Base-by-base conservation (phyloP, 495 filamentous ascomycete genomes). In the Xanthoparmelia taractica region DNA sequence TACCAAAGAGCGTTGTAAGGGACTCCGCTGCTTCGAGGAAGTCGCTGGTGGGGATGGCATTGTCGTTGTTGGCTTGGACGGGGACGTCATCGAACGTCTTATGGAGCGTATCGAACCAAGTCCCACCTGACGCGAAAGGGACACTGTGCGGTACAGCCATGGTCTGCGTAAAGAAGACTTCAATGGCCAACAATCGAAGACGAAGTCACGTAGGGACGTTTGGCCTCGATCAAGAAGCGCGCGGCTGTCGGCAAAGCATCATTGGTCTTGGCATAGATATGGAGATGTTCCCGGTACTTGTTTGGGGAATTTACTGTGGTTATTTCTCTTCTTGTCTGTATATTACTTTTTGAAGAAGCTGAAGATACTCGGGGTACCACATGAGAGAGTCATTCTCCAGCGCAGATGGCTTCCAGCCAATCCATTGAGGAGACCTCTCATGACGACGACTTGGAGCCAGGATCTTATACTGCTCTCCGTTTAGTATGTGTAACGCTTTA, bases 21-120 rank as follows among this genome's bases (percentile, higher is more conserved):
- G 87, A 84, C 78, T 96, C 91, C 54, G 90, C 84, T 59, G 95
- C 95, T 45, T 95, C 90, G 65, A 97, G 86, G 77, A 97, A 98
- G 73, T 95, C 88, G 68, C 79, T 81, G 34, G 95, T 97, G 12
- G 82, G 73, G 68, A 97, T 87, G 65, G 84, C 86, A 79, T 90
- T 85, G 74, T 85, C 84, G 60, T 91, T 86, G 63, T 75, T 79
- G 61, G 80, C 77, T 66, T 89, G 83, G 65, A 96, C 73, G 15
- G 89, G 86, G 33, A 96, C 94, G 60, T 90, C 84, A 61, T 80
- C 80, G 76, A 97, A 98, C 68, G 87, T 91, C 66, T 78, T 79
- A 78, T 91, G 89, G 71, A 92, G 77, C 66, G 85, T 89, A 69
- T 94, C 83, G 76, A 97, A 86, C 81, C 88, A 91, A 65, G 92